Base-by-base conservation (phyloP, 495 filamentous ascomycete species). In the Patellaria atrata region DNA sequence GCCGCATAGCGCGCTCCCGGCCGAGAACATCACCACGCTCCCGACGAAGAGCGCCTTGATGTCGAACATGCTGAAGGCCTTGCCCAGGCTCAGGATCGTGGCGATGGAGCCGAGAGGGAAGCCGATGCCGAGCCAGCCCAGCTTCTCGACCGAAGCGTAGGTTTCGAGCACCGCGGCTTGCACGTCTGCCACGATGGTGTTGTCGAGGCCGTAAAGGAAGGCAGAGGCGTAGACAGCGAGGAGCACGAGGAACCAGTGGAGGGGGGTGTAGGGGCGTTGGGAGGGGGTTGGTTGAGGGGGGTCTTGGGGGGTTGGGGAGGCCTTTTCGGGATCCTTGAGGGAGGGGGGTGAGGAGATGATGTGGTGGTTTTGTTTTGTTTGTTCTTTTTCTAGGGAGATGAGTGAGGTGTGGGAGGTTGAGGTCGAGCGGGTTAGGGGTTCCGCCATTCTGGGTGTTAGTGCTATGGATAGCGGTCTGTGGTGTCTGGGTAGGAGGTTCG, bases 171-270 rank as follows among this genome's bases (percentile, higher is more conserved):
- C 36, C 0, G 51, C 31, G 0, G 30, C 47, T 36, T 64, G 61
- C 1, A 63, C 37, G 35, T 58, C 53, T 4, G 61, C 59, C 5
- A 48, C 55, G 29, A 64, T 61, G 2, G 61, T 63, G 3, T 40
- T 54, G 34, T 63, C 61, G 13, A 63, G 44, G 14, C 52, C 60
- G 32, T 58, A 63, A 4, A 57, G 28, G 19, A 60, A 44, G 8
- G 42, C 34, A 1, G 42, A 32, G 3, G 38, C 32, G 34, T 48
- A 58, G 11, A 56, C 21, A 7, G 42, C 46, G 14, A 41, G 16
- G 26, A 37, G 40, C n/a, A 57, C 33, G 10, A 52, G 30, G 5
- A 45, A 22, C 49, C 52, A 50, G 44, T 22, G 26, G 47, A 19
- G 13, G 14, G 41, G 13, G 7, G 23, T 22, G 37, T 39, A 39